Evolutionary conservation across 2,329 filamentous ascomycete species (phyloP).

Genomic region (Neofusicoccum ribis): DNA sequence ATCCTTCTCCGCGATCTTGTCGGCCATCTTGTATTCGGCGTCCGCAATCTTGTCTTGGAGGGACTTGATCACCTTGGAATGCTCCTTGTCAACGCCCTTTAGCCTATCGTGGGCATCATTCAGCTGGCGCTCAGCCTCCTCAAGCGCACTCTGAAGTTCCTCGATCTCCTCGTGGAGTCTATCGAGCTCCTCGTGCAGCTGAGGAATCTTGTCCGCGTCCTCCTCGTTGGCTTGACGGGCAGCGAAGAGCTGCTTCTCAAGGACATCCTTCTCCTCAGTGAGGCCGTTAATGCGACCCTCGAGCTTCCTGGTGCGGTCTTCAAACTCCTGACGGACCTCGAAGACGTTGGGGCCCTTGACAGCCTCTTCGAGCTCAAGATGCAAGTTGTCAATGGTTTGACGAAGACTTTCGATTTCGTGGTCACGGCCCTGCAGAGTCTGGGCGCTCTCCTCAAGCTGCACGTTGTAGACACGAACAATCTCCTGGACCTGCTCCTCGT

Average conservation of each 20-base stretch:
- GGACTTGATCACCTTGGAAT: conserved; percentile 15
- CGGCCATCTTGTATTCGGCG: conserved; percentile 15
- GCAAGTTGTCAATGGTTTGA: conserved; percentile 13
- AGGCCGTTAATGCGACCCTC: conserved; percentile 15
- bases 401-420: conserved; percentile 12
- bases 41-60: conserved; percentile 18
- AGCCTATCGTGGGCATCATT: conserved; percentile 6
- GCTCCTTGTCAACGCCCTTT: conserved; percentile 13
- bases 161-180: conserved; percentile 18
- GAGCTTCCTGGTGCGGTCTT: conserved; percentile 12
- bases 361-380: conserved; percentile 11
- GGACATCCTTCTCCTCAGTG: conserved; percentile 16
- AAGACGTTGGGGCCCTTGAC: conserved; percentile 14
- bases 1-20: conserved; percentile 18
- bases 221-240: conserved; percentile 15
- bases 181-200: conserved; percentile 16
- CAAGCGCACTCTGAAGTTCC: conserved; percentile 14
- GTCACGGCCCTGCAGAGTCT: conserved; percentile 3
- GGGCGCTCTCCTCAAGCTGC: conserved; percentile 16
- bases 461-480: conserved; percentile 18
- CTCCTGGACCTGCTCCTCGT: conserved; percentile 18
- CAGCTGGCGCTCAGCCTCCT: conserved; percentile 10
- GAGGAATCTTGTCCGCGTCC: conserved; percentile 9
- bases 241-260: conserved; percentile 18
- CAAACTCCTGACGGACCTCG: conserved; percentile 19